Conservation (phyloP, 495 filamentous ascomycete genomes). For the Neurospora sp. region DNA sequence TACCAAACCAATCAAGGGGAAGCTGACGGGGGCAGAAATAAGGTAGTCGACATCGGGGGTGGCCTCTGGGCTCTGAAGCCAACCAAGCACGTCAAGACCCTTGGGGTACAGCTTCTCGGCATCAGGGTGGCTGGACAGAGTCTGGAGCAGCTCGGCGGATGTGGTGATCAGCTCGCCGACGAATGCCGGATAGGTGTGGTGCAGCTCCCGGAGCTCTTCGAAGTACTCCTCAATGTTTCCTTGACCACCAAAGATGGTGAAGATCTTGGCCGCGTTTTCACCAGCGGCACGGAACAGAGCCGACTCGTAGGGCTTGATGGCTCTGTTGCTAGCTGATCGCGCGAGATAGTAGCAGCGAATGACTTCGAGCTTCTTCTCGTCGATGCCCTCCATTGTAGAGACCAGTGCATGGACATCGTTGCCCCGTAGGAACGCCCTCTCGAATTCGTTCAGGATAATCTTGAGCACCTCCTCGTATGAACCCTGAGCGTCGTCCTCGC, state of each 20-base stretch:
- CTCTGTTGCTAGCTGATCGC: conserved; percentile 67
- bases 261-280: conserved; percentile 68
- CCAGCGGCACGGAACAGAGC: conserved; percentile 82
- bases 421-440: conserved; percentile 84
- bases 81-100: conserved; percentile 84
- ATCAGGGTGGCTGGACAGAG: conserved; percentile 72
- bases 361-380: conserved; percentile 78
- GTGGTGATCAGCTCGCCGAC: conserved; percentile 72
- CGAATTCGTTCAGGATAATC: conserved; percentile 85
- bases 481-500: conserved; percentile 77
- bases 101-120: conserved; percentile 94
- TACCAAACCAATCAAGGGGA: conserved; percentile 91
- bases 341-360: conserved; percentile 85
- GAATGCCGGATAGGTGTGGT: conserved; percentile 81
- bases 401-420: conserved; percentile 94
- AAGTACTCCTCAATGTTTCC: conserved; percentile 99
- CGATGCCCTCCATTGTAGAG: conserved; percentile 74
- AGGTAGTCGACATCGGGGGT: conserved; percentile 94
- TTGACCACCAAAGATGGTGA: conserved; percentile 95
- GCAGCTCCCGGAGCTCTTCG: conserved; percentile 86
- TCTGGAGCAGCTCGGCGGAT: conserved; percentile 72
- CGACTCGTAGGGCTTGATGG: conserved; percentile 82
- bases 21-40: conserved; percentile 91
- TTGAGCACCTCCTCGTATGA: conserved; percentile 83
- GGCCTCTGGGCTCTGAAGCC: conserved; percentile 76